Percentiles rank a stretch among this genome's conserved stretches.
Evolutionary conservation across 129 eudicot genomes (phyloP).

Genomic region (Lactuca sativa): DNA sequence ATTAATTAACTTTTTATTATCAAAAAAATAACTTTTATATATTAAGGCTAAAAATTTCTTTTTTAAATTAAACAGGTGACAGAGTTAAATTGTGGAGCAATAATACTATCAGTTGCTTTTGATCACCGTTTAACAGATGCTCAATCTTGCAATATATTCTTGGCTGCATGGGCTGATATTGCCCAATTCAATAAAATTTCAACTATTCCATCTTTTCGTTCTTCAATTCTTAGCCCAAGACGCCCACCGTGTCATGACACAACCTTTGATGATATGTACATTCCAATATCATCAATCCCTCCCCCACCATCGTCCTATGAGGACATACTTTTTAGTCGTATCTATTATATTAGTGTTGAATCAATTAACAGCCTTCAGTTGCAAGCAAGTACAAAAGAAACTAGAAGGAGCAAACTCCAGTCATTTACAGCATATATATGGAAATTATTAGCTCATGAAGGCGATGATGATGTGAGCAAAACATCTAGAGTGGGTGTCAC

Average conservation of each 20-base stretch:
- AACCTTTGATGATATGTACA: slow-evolving; percentile 17
- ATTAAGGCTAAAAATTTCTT: background rate
- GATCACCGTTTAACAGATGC: slow-evolving; percentile 55
- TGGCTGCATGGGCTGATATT: slow-evolving; percentile 45
- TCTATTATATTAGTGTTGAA: background rate
- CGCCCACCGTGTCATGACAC: slow-evolving; percentile 38
- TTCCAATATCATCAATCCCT: background rate
- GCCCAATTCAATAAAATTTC: slow-evolving; percentile 30
- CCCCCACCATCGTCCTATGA: background rate
- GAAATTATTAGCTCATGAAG: background rate
- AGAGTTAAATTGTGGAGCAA: slow-evolving; percentile 48
- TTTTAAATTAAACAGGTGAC: slow-evolving; percentile 36
- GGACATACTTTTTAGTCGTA: background rate
- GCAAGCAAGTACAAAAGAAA: background rate
- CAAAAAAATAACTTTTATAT: no score
- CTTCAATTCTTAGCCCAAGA: slow-evolving; percentile 47
- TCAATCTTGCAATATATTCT: slow-evolving; percentile 42
- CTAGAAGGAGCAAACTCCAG: background rate
- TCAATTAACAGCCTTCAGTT: background rate
- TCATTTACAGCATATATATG: background rate
- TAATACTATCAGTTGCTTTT: slow-evolving; percentile 45
- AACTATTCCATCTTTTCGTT: slow-evolving; percentile 41
- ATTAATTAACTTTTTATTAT: no score
- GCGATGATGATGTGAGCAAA: background rate
- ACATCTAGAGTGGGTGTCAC: slow-evolving; percentile 46